phyloP scores from a whole-genome alignment of 495 filamentous ascomycete genomes.

The Cercophora samala region DNA sequence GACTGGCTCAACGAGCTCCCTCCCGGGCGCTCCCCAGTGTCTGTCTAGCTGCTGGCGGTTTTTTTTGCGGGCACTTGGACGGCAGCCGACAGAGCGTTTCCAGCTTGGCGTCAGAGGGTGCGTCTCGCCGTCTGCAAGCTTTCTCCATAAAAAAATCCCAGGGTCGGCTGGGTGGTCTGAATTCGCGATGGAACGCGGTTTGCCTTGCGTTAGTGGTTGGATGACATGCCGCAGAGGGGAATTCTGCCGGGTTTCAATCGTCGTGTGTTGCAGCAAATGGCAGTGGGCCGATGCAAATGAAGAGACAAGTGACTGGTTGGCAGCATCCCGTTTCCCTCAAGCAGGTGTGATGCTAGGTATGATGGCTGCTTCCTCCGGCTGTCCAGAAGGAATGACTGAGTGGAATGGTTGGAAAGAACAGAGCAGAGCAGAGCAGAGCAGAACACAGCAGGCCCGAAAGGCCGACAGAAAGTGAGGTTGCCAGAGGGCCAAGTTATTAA shows the following conservation, averaged over 20 bases:
- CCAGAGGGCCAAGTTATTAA: background rate
- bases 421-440: background rate
- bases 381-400: too few species aligned
- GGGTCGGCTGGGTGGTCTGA: background rate
- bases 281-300: background rate
- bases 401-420: background rate
- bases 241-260: background rate
- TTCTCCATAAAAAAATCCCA: background rate
- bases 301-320: constrained; percentile 2
- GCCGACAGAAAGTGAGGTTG: background rate
- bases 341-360: background rate
- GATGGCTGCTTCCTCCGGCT: background rate
- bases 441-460: background rate
- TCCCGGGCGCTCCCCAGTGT: background rate
- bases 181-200: background rate
- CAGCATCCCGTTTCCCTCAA: background rate
- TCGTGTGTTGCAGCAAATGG: constrained; percentile 1
- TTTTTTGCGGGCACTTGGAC: background rate
- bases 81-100: constrained; percentile 1
- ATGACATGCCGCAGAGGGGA: constrained; percentile 5
- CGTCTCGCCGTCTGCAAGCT: background rate
- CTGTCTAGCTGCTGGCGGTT: too few species aligned
- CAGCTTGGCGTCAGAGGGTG: constrained; percentile 5
- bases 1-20: constrained; percentile 12
- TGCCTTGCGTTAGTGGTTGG: constrained; percentile 4